These are phyloP conservation scores for Saccharum spontaneum DNA, from an alignment of 176 grass and related monocot species.

Conservation along the genomic window DNA sequence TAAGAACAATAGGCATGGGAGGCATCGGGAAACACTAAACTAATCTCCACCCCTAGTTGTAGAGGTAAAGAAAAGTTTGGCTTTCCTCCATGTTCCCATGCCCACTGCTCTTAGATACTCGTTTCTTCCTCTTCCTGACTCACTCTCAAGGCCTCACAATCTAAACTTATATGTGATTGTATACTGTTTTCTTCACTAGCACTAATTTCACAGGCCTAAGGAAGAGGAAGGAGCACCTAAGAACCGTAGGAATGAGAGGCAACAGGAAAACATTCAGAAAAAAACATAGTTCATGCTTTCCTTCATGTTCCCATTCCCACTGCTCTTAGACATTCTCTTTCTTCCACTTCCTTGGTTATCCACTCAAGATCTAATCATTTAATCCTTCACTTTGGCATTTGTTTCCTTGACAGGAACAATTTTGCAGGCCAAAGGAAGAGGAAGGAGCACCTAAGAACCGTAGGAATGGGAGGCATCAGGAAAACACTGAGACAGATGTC, in stretches of 20 bases:
- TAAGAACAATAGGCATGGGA: constrained; percentile 22
- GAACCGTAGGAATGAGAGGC: constrained; percentile 28
- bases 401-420: neutral
- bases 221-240: constrained; percentile 35
- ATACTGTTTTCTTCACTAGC: neutral
- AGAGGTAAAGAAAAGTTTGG: constrained; percentile 1
- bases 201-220: neutral
- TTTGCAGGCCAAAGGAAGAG: constrained; percentile 9
- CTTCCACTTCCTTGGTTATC: constrained; percentile 21
- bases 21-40: constrained; percentile 6
- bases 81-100: constrained; percentile 44
- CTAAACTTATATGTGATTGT: neutral
- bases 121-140: constrained; percentile 30
- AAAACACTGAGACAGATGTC: constrained; percentile 13
- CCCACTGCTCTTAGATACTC: constrained; percentile 13
- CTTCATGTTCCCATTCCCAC: constrained; percentile 28
- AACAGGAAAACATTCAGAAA: constrained; percentile 16
- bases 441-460: constrained; percentile 23
- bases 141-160: neutral
- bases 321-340: constrained; percentile 14
- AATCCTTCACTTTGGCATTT: neutral
- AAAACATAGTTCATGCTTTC: constrained; percentile 18
- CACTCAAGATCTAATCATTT: neutral
- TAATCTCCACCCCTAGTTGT: neutral
- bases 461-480: constrained; percentile 34